Conservation (phyloP, 352 stramenopile genomes). For the Globisporangium okanoganense region DNA sequence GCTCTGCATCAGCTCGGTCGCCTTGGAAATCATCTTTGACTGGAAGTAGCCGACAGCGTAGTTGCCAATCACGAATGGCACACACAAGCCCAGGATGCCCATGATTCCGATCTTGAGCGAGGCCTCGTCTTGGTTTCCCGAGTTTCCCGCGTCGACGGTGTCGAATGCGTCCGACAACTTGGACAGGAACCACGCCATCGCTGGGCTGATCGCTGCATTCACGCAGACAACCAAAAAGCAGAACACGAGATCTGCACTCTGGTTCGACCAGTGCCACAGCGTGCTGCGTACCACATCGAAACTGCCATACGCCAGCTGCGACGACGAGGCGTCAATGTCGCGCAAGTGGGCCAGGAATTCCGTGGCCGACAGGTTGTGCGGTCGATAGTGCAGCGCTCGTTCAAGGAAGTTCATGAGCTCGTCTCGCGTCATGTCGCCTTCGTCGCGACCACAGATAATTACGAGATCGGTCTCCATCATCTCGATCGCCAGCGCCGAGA, state of each 20-base stretch:
- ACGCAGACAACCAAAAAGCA: slow-evolving; percentile 81
- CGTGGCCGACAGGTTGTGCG: slow-evolving; percentile 63
- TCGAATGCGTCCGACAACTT: slow-evolving; percentile 74
- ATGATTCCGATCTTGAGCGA: slow-evolving; percentile 71
- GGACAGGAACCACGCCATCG: slow-evolving; percentile 70
- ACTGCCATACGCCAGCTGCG: slow-evolving; percentile 66
- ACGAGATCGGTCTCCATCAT: slow-evolving; percentile 89
- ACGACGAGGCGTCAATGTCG: slow-evolving; percentile 82
- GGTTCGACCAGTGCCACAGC: slow-evolving; percentile 84
- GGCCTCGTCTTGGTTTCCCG: slow-evolving; percentile 28
- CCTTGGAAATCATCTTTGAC: slow-evolving; percentile 90
- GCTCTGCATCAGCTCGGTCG: slow-evolving; percentile 72
- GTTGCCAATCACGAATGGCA: slow-evolving; percentile 85
- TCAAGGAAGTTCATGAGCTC: slow-evolving; percentile 88
- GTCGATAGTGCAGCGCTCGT: slow-evolving; percentile 74
- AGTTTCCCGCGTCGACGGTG: slow-evolving; percentile 31
- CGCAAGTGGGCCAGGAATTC: slow-evolving; percentile 81
- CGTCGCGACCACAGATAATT: slow-evolving; percentile 83
- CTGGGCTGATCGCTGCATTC: slow-evolving; percentile 78
- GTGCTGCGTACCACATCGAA: slow-evolving; percentile 76
- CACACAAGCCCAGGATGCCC: slow-evolving; percentile 66
- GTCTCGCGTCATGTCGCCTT: slow-evolving; percentile 81
- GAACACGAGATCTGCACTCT: slow-evolving; percentile 64
- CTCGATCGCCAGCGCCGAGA: slow-evolving; percentile 78
- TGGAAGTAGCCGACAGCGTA: slow-evolving; percentile 87